Conservation (phyloP, 208 protist genomes). For the Acanthamoeba sp. region DNA sequence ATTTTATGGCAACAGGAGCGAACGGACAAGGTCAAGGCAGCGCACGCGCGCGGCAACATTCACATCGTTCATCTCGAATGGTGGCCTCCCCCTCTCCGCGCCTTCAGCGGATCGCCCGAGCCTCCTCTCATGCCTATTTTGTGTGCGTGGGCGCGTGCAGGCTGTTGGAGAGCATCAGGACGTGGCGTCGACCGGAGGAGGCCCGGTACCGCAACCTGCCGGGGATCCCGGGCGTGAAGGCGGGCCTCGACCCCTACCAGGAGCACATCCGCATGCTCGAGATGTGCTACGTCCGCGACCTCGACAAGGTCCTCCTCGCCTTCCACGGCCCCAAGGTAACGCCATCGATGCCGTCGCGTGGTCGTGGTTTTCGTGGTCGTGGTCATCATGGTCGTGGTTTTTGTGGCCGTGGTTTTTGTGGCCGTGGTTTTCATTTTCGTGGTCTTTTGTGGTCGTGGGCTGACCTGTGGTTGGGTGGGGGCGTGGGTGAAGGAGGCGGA, state of each 20-base stretch:
- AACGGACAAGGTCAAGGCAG: slow-evolving; percentile 20
- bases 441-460: too few species aligned
- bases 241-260: background rate
- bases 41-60: background rate
- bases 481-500: background rate
- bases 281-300: slow-evolving; percentile 32
- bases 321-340: background rate
- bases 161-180: background rate
- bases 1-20: background rate
- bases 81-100: background rate
- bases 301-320: slow-evolving; percentile 12
- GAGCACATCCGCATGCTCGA: background rate
- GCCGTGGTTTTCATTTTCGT: too few species aligned
- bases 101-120: too few species aligned
- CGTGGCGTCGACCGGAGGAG: slow-evolving; percentile 13
- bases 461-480: background rate
- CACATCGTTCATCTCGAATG: slow-evolving; percentile 28
- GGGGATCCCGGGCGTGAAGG: background rate
- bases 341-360: too few species aligned
- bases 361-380: too few species aligned
- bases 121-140: too few species aligned
- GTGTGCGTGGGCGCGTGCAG: background rate
- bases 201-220: background rate
- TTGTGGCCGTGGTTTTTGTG: too few species aligned
- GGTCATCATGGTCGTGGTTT: too few species aligned